These are phyloP conservation scores for Lactifluus echinatus DNA, from an alignment of 768 basidiomycete species.

Conservation along the genomic window DNA sequence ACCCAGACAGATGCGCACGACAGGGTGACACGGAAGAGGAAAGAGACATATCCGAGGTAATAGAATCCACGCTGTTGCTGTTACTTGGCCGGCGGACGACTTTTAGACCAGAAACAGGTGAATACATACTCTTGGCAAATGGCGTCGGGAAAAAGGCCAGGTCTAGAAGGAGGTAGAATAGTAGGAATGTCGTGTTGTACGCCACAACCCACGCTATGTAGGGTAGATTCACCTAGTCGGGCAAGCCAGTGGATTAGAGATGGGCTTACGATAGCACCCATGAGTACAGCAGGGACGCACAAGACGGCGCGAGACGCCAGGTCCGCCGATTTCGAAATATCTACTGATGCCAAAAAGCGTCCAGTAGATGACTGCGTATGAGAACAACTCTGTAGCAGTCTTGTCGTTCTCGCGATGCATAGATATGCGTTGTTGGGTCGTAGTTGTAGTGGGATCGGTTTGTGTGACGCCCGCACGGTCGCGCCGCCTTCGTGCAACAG, in stretches of 20 bases:
- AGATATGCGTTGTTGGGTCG: background rate
- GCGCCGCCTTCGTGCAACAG: background rate
- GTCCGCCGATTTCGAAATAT: constrained; percentile 27
- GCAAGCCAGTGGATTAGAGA: background rate
- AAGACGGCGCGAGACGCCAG: constrained; percentile 49
- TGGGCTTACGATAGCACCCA: background rate
- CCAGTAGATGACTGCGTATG: constrained; percentile 81
- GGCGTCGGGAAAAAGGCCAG: constrained; percentile 52
- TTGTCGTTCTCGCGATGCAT: constrained; percentile 57
- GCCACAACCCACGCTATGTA: constrained; percentile 88
- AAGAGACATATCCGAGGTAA: background rate
- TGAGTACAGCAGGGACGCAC: constrained; percentile 32
- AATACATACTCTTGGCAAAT: constrained; percentile 27
- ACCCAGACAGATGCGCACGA: background rate
- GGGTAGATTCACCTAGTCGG: constrained; percentile 66
- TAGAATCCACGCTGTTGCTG: background rate
- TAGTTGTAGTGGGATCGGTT: background rate
- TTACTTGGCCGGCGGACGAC: constrained; percentile 13
- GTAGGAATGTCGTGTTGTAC: constrained; percentile 79
- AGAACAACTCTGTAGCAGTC: constrained; percentile 65
- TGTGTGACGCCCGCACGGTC: constrained; percentile 22
- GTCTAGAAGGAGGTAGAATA: constrained; percentile 74
- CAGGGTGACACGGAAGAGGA: background rate
- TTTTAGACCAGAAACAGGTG: constrained; percentile 32
- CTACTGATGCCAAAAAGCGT: constrained; percentile 34